Conservation (phyloP, 495 filamentous ascomycete genomes). For the Xanthoparmelia taractica region DNA sequence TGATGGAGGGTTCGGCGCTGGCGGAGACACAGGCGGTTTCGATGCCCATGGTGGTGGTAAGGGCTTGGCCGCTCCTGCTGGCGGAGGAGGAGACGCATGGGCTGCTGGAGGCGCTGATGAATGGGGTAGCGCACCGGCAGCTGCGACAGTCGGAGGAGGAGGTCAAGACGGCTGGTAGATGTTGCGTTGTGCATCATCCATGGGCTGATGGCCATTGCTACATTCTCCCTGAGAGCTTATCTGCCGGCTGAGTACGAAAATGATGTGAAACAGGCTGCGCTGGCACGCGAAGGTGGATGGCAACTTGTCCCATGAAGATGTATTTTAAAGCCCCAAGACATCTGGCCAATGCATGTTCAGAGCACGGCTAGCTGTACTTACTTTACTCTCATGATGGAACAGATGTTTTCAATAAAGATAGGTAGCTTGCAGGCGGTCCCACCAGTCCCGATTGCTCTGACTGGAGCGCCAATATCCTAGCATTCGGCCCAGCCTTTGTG, state of each 20-base stretch:
- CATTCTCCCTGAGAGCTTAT: background rate
- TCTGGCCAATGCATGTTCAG: background rate
- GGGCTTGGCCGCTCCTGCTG: slow-evolving; percentile 9
- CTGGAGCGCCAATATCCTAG: slow-evolving; percentile 3
- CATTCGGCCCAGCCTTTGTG: no score
- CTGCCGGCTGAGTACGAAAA: background rate
- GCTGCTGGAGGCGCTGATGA: slow-evolving; percentile 1
- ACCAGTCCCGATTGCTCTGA: background rate
- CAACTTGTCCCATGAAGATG: background rate
- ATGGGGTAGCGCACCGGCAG: slow-evolving; percentile 3
- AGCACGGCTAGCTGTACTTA: no score
- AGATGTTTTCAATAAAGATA: background rate
- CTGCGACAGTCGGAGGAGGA: background rate
- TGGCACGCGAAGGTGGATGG: background rate
- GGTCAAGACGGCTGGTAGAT: background rate
- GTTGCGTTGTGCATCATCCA: background rate
- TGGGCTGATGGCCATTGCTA: background rate
- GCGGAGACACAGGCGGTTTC: slow-evolving; percentile 6
- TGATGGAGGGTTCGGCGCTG: slow-evolving; percentile 15
- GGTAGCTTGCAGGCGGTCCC: background rate
- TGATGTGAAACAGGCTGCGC: background rate
- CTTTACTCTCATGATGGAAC: no score
- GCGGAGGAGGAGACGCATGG: background rate
- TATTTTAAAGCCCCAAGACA: background rate
- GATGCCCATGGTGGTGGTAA: slow-evolving; percentile 8